A percentile compares a stretch with the other conserved stretches of the same genome.
Conservation (phyloP, 2,329 filamentous ascomycete genomes). For the Diaporthe vexans region DNA sequence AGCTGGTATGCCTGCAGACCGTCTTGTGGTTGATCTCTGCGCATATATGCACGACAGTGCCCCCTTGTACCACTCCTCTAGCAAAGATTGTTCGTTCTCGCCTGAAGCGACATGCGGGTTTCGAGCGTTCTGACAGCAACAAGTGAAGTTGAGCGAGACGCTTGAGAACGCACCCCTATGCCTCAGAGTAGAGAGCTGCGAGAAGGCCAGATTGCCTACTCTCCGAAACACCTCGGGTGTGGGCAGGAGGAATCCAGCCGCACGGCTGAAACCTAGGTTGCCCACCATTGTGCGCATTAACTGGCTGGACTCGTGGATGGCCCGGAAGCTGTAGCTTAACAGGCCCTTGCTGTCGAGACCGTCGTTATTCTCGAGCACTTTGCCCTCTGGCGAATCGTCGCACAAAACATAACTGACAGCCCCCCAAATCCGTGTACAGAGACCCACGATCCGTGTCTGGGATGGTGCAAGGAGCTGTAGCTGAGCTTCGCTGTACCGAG, state of each 20-base stretch:
- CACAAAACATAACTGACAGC: slow-evolving; percentile 85
- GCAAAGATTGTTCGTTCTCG: slow-evolving; percentile 59
- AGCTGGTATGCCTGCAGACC: slow-evolving; percentile 92
- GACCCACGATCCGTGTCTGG: slow-evolving; percentile 69
- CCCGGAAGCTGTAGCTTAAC: slow-evolving; percentile 94
- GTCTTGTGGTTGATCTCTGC: slow-evolving; percentile 85
- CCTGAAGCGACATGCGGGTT: slow-evolving; percentile 55
- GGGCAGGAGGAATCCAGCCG: slow-evolving; percentile 61
- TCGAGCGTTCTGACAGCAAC: slow-evolving; percentile 78
- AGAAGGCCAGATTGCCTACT: slow-evolving; percentile 83
- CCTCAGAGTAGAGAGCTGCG: slow-evolving; percentile 84
- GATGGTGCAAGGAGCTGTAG: slow-evolving; percentile 55
- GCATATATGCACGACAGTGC: slow-evolving; percentile 79
- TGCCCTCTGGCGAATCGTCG: slow-evolving; percentile 93
- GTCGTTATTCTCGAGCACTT: slow-evolving; percentile 79
- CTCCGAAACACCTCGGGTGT: slow-evolving; percentile 69
- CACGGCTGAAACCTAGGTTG: slow-evolving; percentile 64
- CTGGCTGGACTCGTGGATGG: slow-evolving; percentile 92
- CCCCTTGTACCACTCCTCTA: slow-evolving; percentile 80
- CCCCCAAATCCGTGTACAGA: slow-evolving; percentile 81
- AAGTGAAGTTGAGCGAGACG: slow-evolving; percentile 87
- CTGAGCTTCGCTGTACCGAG: slow-evolving; percentile 55
- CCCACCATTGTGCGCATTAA: slow-evolving; percentile 75
- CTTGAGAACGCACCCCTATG: slow-evolving; percentile 95
- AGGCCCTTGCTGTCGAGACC: slow-evolving; percentile 88